Percentiles rank a stretch among this genome's conserved stretches.
Evolutionary conservation across 1,284 basidiomycete species (phyloP).

Genomic region (Fomitopsis betulina): DNA sequence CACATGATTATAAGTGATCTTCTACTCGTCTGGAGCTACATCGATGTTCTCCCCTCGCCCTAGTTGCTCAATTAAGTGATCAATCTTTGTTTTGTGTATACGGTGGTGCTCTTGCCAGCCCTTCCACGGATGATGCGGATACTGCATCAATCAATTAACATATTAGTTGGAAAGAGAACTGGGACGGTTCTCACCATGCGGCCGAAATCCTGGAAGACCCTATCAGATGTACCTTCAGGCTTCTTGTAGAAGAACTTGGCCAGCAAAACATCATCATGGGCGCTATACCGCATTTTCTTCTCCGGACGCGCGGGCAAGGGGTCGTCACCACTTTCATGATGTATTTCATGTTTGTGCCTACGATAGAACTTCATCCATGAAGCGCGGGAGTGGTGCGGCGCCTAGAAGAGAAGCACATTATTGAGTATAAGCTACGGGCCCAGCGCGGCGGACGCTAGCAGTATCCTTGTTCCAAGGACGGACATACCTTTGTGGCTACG

Average conservation of each 20-base stretch:
- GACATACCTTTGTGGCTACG: constrained; percentile 61
- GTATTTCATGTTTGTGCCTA: constrained; percentile 75
- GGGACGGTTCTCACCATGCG: constrained; percentile 41
- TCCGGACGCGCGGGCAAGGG: constrained; percentile 70
- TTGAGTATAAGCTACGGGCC: neutral
- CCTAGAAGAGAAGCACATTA: constrained; percentile 34
- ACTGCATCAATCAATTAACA: constrained; percentile 35
- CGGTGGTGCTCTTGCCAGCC: constrained; percentile 86
- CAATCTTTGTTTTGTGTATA: constrained; percentile 79
- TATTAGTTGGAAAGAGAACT: constrained; percentile 1
- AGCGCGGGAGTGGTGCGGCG: constrained; percentile 80
- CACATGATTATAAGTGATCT: neutral
- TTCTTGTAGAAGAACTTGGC: constrained; percentile 66
- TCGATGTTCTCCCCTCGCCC: constrained; percentile 53
- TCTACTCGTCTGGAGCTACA: constrained; percentile 17
- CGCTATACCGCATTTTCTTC: constrained; percentile 81
- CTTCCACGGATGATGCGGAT: constrained; percentile 85
- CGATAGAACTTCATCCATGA: constrained; percentile 90
- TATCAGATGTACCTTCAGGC: constrained; percentile 74
- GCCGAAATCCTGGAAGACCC: constrained; percentile 74
- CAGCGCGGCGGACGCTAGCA: neutral
- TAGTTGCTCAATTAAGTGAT: constrained; percentile 64
- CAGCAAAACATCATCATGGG: constrained; percentile 68
- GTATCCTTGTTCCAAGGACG: neutral
- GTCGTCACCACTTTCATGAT: constrained; percentile 55